Percentiles rank a stretch among this genome's conserved stretches.
phyloP scores from a whole-genome alignment of 331 rosid species.

The Stylosanthes scabra region DNA sequence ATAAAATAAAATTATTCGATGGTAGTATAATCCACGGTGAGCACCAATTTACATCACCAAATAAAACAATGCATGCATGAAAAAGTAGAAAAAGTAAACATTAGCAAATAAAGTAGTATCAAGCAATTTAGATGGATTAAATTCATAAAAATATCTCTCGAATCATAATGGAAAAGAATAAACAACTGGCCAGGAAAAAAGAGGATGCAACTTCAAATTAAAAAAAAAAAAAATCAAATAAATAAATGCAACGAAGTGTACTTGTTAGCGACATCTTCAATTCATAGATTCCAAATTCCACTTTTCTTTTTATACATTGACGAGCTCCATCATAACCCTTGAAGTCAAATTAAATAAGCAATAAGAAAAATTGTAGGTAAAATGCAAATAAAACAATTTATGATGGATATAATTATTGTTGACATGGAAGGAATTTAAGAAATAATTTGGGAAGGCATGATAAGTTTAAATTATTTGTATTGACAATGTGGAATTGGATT shows the following conservation, averaged over 20 bases:
- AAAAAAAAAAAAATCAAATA: too few species aligned
- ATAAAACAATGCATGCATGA: too few species aligned
- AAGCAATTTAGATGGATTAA: neutral
- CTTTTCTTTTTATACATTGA: neutral
- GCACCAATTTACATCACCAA: too few species aligned
- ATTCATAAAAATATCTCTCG: neutral
- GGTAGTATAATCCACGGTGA: too few species aligned
- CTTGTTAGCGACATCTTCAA: neutral
- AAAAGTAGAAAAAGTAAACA: too few species aligned
- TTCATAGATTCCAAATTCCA: neutral
- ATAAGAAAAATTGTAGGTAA: neutral
- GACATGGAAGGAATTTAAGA: neutral
- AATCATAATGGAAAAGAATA: neutral
- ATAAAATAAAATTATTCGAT: too few species aligned
- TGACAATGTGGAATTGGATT: conserved; percentile 39
- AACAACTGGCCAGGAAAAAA: neutral
- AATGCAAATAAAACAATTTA: neutral
- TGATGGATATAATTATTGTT: neutral
- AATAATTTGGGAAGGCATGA: conserved; percentile 20
- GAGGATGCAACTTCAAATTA: too few species aligned
- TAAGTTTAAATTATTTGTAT: conserved; percentile 43
- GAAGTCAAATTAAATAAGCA: neutral
- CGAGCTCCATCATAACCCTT: neutral
- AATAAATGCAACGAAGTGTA: neutral
- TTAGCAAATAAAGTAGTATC: too few species aligned